Conservation (phyloP, 306 rosid genomes). For the Astragalus glycyphyllos region DNA sequence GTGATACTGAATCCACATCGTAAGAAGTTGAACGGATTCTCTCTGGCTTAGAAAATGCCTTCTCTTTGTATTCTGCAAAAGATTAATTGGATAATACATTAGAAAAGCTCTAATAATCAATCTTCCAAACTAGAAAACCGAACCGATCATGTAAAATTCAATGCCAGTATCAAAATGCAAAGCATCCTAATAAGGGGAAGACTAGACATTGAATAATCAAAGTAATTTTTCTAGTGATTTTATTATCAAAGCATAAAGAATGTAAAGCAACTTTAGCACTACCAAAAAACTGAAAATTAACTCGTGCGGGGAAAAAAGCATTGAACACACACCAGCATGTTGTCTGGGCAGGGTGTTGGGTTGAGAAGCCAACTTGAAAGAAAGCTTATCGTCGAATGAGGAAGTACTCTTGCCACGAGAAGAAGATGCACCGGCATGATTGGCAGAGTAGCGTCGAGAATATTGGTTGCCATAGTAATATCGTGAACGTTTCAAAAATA, state of each 20-base stretch:
- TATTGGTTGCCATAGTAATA: constrained; percentile 86
- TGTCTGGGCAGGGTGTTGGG: constrained; percentile 53
- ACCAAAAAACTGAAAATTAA: background rate
- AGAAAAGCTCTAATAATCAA: background rate
- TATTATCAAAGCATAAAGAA: constrained; percentile 4
- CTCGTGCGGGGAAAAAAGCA: background rate
- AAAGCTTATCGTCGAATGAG: constrained; percentile 55
- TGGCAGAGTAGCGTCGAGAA: constrained; percentile 72
- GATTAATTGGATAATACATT: background rate
- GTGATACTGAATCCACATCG: constrained; percentile 50
- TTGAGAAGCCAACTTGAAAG: constrained; percentile 70
- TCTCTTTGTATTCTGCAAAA: constrained; percentile 60
- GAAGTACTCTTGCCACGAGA: constrained; percentile 69
- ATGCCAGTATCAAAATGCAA: constrained; percentile 9
- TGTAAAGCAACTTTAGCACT: background rate
- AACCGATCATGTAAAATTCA: background rate
- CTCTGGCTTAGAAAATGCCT: constrained; percentile 62
- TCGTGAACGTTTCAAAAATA: constrained; percentile 79
- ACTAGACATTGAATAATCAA: background rate
- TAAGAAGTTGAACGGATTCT: constrained; percentile 68
- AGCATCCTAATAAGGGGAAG: constrained; percentile 1
- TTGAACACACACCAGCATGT: constrained; percentile 55
- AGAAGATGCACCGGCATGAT: constrained; percentile 65
- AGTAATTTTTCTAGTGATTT: background rate
- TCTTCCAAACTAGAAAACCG: background rate